Evolutionary conservation across 257 asterid species (phyloP).

Genomic region (Jacaranda copaia): DNA sequence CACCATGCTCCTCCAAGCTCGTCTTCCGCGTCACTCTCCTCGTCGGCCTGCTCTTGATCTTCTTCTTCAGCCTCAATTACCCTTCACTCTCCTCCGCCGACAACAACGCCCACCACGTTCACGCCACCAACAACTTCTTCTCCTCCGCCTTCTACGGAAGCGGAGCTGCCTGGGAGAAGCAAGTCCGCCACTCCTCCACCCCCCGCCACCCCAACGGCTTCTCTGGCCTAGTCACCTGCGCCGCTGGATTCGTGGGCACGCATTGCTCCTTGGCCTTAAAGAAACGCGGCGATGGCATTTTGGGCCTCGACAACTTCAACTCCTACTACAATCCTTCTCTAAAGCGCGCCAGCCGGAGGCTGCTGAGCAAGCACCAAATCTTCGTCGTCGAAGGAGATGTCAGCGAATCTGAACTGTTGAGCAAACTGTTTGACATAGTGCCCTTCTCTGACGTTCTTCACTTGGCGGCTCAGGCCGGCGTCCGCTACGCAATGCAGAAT

Average conservation of each 20-base stretch:
- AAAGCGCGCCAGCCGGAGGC: slow-evolving; percentile 26
- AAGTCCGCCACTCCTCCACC: slow-evolving; percentile 13
- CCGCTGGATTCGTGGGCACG: slow-evolving; percentile 42
- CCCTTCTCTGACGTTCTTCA: slow-evolving; percentile 42
- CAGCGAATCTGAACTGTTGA: slow-evolving; percentile 24
- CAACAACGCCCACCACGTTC: too few relatives aligned
- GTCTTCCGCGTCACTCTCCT: too few relatives aligned
- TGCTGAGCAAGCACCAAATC: not conserved
- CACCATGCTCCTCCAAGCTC: too few relatives aligned
- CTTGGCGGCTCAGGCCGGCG: slow-evolving; percentile 43
- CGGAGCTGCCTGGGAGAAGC: slow-evolving; percentile 9
- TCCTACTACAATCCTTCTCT: slow-evolving; percentile 35
- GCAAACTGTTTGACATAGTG: slow-evolving; percentile 34
- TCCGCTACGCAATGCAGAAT: slow-evolving; percentile 42
- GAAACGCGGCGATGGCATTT: slow-evolving; percentile 37
- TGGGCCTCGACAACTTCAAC: slow-evolving; percentile 36
- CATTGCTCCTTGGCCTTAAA: slow-evolving; percentile 37
- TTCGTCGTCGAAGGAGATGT: slow-evolving; percentile 42
- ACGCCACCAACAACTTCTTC: not conserved
- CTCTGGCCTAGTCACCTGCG: slow-evolving; percentile 33
- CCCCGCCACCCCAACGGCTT: slow-evolving; percentile 30
- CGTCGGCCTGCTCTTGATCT: too few relatives aligned
- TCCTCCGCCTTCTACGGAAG: not conserved
- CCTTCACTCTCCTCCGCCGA: too few relatives aligned
- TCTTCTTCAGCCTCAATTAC: too few relatives aligned